Evolutionary conservation across 1,139 yeast genomes (phyloP).

Genomic region (Oligophagozyma castellii): DNA sequence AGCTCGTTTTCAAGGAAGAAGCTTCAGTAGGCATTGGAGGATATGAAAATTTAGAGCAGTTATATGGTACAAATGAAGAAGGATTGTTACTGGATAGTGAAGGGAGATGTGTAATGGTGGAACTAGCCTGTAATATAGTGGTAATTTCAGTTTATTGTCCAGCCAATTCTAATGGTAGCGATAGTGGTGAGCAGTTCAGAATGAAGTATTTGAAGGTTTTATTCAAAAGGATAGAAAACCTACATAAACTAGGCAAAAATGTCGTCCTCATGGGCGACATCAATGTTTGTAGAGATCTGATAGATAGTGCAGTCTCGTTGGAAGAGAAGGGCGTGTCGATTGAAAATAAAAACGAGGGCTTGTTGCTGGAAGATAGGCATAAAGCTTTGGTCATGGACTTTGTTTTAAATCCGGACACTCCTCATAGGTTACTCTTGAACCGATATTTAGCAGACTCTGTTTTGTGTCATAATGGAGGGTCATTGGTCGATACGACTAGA

Average conservation of each 20-base stretch:
- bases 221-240: slow-evolving; percentile 43
- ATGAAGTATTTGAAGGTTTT: slow-evolving; percentile 42
- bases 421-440: slow-evolving; percentile 34
- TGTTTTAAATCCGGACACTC: slow-evolving; percentile 27
- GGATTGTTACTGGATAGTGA: slow-evolving; percentile 55
- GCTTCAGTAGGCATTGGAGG: slow-evolving; percentile 48
- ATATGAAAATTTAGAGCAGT: slow-evolving; percentile 33
- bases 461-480: slow-evolving; percentile 13
- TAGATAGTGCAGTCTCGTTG: slow-evolving; percentile 68
- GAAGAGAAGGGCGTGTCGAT: slow-evolving; percentile 25
- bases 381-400: slow-evolving; percentile 29
- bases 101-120: slow-evolving; percentile 70
- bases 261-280: slow-evolving; percentile 81
- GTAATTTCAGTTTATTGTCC: slow-evolving; percentile 81
- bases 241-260: slow-evolving; percentile 41
- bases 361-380: slow-evolving; percentile 32
- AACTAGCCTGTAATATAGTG: slow-evolving; percentile 48
- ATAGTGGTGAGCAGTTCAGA: slow-evolving; percentile 55
- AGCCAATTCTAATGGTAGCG: slow-evolving; percentile 65
- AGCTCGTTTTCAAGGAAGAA: slow-evolving; percentile 14
- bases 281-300: slow-evolving; percentile 64
- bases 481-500: slow-evolving; percentile 56
- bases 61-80: slow-evolving; percentile 22
- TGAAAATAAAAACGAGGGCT: slow-evolving; percentile 16
- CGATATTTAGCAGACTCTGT: slow-evolving; percentile 23